These are phyloP conservation scores for Tolypocladium cylindrosporum DNA, from an alignment of 2,329 filamentous ascomycete species.

Conservation along the genomic window DNA sequence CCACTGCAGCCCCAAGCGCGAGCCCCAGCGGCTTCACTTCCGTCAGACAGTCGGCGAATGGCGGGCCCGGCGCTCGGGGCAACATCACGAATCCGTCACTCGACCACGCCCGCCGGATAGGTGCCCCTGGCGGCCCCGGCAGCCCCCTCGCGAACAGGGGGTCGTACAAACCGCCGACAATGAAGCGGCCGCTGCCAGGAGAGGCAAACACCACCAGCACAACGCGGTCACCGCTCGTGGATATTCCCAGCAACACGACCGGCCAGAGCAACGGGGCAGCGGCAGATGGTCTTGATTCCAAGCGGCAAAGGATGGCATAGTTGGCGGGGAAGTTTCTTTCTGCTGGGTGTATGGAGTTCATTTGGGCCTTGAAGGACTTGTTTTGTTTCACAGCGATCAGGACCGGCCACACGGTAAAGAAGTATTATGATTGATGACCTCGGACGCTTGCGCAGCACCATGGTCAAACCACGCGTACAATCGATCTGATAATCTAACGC, in stretches of 20 bases:
- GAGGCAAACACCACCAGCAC: constrained; percentile 13
- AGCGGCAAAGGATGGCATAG: constrained; percentile 39
- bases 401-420: neutral
- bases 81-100: constrained; percentile 43
- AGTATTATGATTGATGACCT: neutral
- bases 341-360: constrained; percentile 1
- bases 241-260: constrained; percentile 36
- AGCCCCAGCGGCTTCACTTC: constrained; percentile 18
- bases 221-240: constrained; percentile 35
- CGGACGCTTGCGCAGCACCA: neutral
- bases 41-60: constrained; percentile 16
- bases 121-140: constrained; percentile 41
- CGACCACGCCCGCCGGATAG: constrained; percentile 46
- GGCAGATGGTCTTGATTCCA: constrained; percentile 30
- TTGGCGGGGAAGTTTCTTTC: neutral
- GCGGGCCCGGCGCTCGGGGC: constrained; percentile 20
- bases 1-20: constrained; percentile 8
- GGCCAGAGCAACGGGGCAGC: constrained; percentile 10
- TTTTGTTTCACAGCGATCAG: neutral
- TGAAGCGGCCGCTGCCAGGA: constrained; percentile 37
- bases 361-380: neutral
- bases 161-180: constrained; percentile 49
- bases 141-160: constrained; percentile 49
- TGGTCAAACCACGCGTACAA: too few species aligned
- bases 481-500: too few species aligned